Conservation (phyloP, 2,329 filamentous ascomycete species). For the Aspergillus jensenii region DNA sequence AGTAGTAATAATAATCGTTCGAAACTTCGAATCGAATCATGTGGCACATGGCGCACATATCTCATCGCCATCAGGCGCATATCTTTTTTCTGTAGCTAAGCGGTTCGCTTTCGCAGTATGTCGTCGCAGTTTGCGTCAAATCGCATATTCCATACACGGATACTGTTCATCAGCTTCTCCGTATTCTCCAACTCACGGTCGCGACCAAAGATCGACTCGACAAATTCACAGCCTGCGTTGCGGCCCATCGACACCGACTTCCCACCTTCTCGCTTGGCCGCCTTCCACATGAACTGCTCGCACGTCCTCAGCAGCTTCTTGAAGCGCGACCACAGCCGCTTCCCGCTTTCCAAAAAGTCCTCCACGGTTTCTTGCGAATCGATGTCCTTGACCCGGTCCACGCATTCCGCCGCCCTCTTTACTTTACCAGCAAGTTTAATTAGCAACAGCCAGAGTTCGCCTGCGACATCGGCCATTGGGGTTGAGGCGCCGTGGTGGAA, state of each 20-base stretch:
- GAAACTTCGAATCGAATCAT: not conserved
- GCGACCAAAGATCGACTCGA: constrained; percentile 90
- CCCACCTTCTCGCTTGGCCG: constrained; percentile 70
- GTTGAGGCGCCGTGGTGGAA: constrained; percentile 80
- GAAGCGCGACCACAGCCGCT: constrained; percentile 81
- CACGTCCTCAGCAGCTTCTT: constrained; percentile 85
- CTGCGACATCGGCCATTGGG: constrained; percentile 85
- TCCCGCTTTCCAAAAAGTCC: constrained; percentile 86
- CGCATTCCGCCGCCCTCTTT: constrained; percentile 80
- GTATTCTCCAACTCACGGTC: constrained; percentile 88
- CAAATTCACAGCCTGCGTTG: constrained; percentile 91
- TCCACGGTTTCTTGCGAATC: constrained; percentile 80
- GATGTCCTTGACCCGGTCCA: constrained; percentile 67
- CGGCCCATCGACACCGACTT: constrained; percentile 75
- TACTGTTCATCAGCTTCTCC: constrained; percentile 86
- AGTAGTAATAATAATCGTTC: not conserved
- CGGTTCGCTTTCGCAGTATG: constrained; percentile 63
- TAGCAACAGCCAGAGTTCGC: constrained; percentile 90
- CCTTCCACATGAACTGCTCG: constrained; percentile 93
- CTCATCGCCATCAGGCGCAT: no score
- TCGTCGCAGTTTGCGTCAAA: constrained; percentile 97
- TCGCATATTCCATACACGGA: constrained; percentile 85
- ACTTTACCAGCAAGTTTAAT: constrained; percentile 94
- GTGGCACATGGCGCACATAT: not conserved
- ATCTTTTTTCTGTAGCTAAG: constrained; percentile 23